Conservation (phyloP, 169 alveolate genomes). For the Plasmodium cynomolgi region DNA sequence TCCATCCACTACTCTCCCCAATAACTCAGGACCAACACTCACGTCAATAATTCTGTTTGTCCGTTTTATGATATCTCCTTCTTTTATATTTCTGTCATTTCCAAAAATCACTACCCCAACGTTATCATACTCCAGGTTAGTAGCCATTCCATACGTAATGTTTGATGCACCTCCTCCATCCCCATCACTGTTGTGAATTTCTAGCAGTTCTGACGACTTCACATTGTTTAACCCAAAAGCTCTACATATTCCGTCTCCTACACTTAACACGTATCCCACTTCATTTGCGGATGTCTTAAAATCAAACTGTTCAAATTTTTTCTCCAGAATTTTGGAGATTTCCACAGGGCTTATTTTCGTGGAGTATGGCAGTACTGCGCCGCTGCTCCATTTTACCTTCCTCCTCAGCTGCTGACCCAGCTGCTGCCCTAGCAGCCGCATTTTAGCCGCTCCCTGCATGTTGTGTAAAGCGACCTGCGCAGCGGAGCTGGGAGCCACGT, state of each 20-base stretch:
- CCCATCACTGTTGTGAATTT: constrained; percentile 88
- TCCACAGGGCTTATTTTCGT: constrained; percentile 89
- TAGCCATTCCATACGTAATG: constrained; percentile 97
- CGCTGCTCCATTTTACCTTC: constrained; percentile 5
- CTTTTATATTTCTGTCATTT: constrained; percentile 95
- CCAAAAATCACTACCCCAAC: constrained; percentile 98
- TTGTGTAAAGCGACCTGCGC: not conserved
- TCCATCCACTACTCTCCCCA: constrained; percentile 98
- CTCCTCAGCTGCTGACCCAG: constrained; percentile 12
- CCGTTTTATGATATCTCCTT: constrained; percentile 95
- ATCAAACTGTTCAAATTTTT: constrained; percentile 86
- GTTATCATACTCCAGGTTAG: constrained; percentile 96
- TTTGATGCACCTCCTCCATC: constrained; percentile 48
- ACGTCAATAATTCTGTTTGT: constrained; percentile 97
- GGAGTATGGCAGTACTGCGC: constrained; percentile 53
- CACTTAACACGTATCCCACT: constrained; percentile 96
- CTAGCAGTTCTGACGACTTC: constrained; percentile 97
- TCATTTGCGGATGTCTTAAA: constrained; percentile 84
- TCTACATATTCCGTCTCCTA: constrained; percentile 98
- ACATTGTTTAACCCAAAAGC: constrained; percentile 96
- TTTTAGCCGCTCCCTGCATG: not conserved
- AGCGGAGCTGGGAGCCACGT: not conserved
- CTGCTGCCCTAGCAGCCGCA: not conserved
- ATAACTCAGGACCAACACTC: constrained; percentile 96
- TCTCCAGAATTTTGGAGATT: constrained; percentile 87